These are phyloP conservation scores for Aphanomyces cochlioides DNA, from an alignment of 352 stramenopile genomes.

Conservation along the genomic window DNA sequence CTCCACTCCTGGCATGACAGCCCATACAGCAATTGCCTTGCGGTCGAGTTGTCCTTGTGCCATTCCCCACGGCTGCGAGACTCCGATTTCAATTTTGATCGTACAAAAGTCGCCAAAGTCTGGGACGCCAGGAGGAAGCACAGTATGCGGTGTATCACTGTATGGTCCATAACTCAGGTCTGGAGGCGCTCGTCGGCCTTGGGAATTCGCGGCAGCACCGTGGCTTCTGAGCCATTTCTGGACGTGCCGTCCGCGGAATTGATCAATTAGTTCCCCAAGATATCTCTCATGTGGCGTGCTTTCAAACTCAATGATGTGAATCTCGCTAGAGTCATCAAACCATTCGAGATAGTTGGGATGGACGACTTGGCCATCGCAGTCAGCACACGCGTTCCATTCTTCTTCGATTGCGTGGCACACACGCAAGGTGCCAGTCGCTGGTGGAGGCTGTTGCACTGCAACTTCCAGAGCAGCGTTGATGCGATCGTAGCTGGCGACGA, in stretches of 20 bases:
- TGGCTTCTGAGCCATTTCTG: too few species aligned
- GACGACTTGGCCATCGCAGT: conserved; percentile 30
- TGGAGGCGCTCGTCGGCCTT: conserved; percentile 34
- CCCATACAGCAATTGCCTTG: conserved; percentile 28
- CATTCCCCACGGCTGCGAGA: conserved; percentile 36
- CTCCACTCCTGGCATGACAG: conserved; percentile 42
- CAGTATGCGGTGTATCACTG: conserved; percentile 34
- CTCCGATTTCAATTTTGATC: conserved; percentile 42
- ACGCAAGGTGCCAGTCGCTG: conserved; percentile 23
- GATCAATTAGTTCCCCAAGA: too few species aligned
- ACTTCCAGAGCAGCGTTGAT: conserved; percentile 44
- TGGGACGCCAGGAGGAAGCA: conserved; percentile 41
- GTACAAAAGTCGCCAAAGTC: conserved; percentile 40
- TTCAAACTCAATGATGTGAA: conserved; percentile 45
- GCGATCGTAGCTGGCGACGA: conserved; percentile 38
- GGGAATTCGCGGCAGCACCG: conserved; percentile 35
- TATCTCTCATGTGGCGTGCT: neutral
- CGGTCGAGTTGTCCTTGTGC: too few species aligned
- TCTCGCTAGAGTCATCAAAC: conserved; percentile 39
- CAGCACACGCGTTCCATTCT: conserved; percentile 42
- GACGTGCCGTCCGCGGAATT: too few species aligned
- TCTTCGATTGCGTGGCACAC: conserved; percentile 41
- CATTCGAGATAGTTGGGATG: conserved; percentile 38
- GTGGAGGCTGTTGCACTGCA: conserved; percentile 39
- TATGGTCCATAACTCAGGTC: conserved; percentile 39